Conservation (phyloP, 1,284 basidiomycete genomes). For the Boletus sp. region DNA sequence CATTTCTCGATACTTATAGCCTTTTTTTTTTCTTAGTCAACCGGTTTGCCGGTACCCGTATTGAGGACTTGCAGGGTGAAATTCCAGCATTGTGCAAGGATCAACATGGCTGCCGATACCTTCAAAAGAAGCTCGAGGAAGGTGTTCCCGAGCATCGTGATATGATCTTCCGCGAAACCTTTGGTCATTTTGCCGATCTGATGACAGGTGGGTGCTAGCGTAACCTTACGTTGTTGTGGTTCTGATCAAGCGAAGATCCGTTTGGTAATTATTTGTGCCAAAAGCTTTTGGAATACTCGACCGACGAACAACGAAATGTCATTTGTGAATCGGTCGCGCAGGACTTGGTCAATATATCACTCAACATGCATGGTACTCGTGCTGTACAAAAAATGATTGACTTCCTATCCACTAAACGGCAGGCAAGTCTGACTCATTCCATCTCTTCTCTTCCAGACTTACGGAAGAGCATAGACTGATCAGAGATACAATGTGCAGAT, state of each 20-base stretch:
- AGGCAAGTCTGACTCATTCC: constrained; percentile 60
- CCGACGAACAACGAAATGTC: constrained; percentile 96
- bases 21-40: constrained; percentile 62
- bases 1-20: constrained; percentile 9
- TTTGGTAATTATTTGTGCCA: constrained; percentile 99
- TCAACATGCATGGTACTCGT: constrained; percentile 99
- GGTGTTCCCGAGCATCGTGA: constrained; percentile 93
- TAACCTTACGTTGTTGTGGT: constrained; percentile 10
- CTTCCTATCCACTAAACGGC: constrained; percentile 94
- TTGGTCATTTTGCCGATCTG: constrained; percentile 96
- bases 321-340: constrained; percentile 98
- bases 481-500: constrained; percentile 87
- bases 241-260: constrained; percentile 66
- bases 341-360: constrained; percentile 96
- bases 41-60: constrained; percentile 90
- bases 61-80: constrained; percentile 96
- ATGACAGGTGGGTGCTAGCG: constrained; percentile 79
- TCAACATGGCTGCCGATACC: constrained; percentile 97
- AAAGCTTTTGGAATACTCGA: constrained; percentile 97
- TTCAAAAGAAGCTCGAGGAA: constrained; percentile 99
- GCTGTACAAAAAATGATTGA: constrained; percentile 99
- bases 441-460: constrained; percentile 45
- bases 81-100: constrained; percentile 96
- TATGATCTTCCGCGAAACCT: constrained; percentile 99
- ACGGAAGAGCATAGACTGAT: constrained; percentile 66